A percentile compares a stretch with the other conserved stretches of the same genome.
phyloP scores from a whole-genome alignment of 2,329 filamentous ascomycete species.

The Trichoderma pleuroti region DNA sequence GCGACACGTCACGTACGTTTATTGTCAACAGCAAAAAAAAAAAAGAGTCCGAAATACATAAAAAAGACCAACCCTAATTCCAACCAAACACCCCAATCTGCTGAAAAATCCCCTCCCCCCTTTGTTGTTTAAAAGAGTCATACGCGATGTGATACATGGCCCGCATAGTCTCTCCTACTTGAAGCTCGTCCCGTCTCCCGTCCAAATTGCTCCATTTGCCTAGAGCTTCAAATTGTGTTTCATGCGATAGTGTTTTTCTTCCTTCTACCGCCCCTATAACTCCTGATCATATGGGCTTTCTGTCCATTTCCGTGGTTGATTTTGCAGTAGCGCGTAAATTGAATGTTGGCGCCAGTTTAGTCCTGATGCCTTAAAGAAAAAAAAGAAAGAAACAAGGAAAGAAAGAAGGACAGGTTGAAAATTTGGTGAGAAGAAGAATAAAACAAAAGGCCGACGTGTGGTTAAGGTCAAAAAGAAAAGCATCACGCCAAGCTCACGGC shows the following conservation, averaged over 20 bases:
- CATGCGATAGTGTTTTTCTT: slow-evolving; percentile 1
- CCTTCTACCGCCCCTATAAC: slow-evolving; percentile 16
- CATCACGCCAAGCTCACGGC: background rate
- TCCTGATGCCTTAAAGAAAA: background rate
- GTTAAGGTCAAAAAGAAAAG: background rate
- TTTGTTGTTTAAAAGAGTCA: background rate
- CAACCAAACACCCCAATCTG: slow-evolving; percentile 9
- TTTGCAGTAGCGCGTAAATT: slow-evolving; percentile 1
- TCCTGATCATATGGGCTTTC: slow-evolving; percentile 3
- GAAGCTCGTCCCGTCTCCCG: background rate
- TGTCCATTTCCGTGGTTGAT: slow-evolving; percentile 5
- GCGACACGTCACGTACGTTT: slow-evolving; percentile 8
- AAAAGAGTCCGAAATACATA: background rate
- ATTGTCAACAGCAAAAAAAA: slow-evolving; percentile 6
- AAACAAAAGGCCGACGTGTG: background rate
- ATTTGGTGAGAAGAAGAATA: background rate
- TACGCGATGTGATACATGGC: background rate
- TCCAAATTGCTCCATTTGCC: background rate
- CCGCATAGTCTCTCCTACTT: background rate
- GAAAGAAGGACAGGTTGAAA: background rate
- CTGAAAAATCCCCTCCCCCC: background rate
- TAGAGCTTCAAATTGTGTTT: background rate
- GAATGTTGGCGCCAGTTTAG: background rate
- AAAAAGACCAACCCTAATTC: background rate
- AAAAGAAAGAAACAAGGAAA: background rate